Base-by-base conservation (phyloP, 257 asterid species). In the Ophiorrhiza pumila region DNA sequence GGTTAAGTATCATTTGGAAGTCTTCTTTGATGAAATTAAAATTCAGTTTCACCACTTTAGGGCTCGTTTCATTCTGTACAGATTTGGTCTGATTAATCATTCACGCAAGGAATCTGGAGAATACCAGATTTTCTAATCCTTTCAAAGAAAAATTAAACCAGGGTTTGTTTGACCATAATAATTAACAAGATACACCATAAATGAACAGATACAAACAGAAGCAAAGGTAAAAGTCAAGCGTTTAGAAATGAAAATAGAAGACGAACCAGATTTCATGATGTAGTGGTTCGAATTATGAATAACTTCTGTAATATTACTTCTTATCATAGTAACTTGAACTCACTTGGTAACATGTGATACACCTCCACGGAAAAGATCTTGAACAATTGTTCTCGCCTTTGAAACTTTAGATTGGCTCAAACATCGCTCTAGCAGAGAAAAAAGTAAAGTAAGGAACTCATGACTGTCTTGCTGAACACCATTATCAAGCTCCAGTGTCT, bases 401-500 rank as follows among this genome's bases (percentile, higher is more conserved):
- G 85, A 72, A 77, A 89, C 88, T 82, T 75, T 83, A 11, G 99
- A 95, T 77, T 77, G 92, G 78, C 90, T 85, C 88, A 95, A 80
- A 57, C 93, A 87, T 74, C 84, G 86, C 85, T 91, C 99, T 57
- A 95, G 98, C 83, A 95, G 80, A 70, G 98, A 95, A 65, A 90
- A 89, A 37, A 95, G 95, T 85, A 95, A 80, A 27, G 99, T 91
- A 75, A 91, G 93, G 79, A 95, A 95, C 87, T 95, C 99, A 35
- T 95, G 99, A 84, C 97, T 88, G 72, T 95, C 99, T 85, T 95
- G 99, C 84, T 95, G 99, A 84, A 95, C 93, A 70, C 90, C 93
- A 86, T 91, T 91, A 85, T 91, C 98, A 66, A 95, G 89, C 81
- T 90, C 98, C 80, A 95, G 81, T 65, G 97, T 87, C 82, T 84